Evolutionary conservation across 2,329 filamentous ascomycete species (phyloP).

Genomic region (Phymatotrichopsis omnivora): DNA sequence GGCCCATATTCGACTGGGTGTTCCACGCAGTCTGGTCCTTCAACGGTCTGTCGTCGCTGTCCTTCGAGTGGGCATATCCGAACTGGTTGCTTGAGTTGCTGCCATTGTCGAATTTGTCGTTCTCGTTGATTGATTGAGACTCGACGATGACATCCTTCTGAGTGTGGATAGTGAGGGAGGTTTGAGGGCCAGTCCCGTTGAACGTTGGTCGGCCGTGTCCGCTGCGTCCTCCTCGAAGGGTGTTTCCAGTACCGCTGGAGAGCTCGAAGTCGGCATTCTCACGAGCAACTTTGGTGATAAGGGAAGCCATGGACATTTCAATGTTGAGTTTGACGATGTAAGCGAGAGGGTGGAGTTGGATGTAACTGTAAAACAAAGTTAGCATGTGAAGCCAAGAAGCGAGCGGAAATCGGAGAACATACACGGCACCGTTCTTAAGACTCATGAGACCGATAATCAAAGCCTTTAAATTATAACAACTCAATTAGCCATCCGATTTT

Average conservation of each 20-base stretch:
- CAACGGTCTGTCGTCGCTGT: conserved; percentile 14
- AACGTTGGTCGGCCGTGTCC: conserved; percentile 1
- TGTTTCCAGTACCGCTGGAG: conserved; percentile 1
- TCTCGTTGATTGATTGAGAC: conserved; percentile 4
- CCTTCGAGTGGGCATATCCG: no score
- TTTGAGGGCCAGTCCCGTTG: no score
- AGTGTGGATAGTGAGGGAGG: conserved; percentile 19
- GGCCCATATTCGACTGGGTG: no score
- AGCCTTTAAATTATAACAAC: conserved; percentile 1
- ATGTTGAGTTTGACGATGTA: conserved; percentile 44
- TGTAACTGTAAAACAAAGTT: conserved; percentile 34
- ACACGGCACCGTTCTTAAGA: conserved; percentile 20
- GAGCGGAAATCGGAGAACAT: conserved; percentile 1
- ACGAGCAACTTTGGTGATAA: conserved; percentile 38
- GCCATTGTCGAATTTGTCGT: conserved; percentile 13
- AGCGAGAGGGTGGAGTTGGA: conserved; percentile 43
- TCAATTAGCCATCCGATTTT: background rate
- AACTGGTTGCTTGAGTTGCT: conserved; percentile 9
- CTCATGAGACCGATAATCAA: conserved; percentile 23
- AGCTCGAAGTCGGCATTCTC: conserved; percentile 12
- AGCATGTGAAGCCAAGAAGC: background rate
- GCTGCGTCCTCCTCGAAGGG: no score
- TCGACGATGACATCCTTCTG: conserved; percentile 18
- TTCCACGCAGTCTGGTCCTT: no score
- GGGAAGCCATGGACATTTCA: conserved; percentile 45